Evolutionary conservation across 306 rosid species (phyloP), one percentile per base, ranked within the genome.

Genomic region (Castanospermum australe): DNA sequence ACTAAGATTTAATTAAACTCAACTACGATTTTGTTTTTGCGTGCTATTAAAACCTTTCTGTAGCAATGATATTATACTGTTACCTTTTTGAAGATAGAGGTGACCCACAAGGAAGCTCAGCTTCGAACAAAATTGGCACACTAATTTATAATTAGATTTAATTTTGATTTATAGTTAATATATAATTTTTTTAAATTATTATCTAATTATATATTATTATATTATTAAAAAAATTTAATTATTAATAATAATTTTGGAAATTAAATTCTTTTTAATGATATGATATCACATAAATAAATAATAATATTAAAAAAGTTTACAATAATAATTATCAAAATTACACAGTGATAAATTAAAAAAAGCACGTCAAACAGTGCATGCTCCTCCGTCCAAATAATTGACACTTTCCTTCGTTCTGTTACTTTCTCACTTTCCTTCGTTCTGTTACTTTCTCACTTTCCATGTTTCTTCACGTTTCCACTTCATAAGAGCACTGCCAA

Each of bases 301-400:
- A n/a, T n/a, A n/a, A n/a, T n/a, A n/a, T n/a, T n/a, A n/a, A n/a
- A n/a, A n/a, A n/a, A n/a, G n/a, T n/a, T n/a, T n/a, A n/a, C n/a
- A n/a, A n/a, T n/a, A n/a, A n/a, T n/a, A n/a, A n/a, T n/a, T n/a
- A n/a, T n/a, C n/a, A n/a, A n/a, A n/a, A n/a, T n/a, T 66, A n/a
- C 38, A 33, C 2, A 17, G 30, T 51, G 77, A 11, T 33, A 85
- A 47, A 65, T 79, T 20, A 61, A 71, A 52, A 81, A 28, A 48
- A 74, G 83, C 51, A 73, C 81, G 83, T 59, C 67, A 52, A 78
- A 52, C 65, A 85, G 63, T 77, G 83, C 81, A 81, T 85, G 86
- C 70, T 78, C 76, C 81, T 67, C 67, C 9, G 67, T 67, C 62
- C 57, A 66, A 33, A 77, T 20, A 69, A 65, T 67, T 67, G 59